Evolutionary conservation across 352 stramenopile genomes (phyloP), one percentile per base, ranked within the genome.

Genomic region (Pythium apleroticum): DNA sequence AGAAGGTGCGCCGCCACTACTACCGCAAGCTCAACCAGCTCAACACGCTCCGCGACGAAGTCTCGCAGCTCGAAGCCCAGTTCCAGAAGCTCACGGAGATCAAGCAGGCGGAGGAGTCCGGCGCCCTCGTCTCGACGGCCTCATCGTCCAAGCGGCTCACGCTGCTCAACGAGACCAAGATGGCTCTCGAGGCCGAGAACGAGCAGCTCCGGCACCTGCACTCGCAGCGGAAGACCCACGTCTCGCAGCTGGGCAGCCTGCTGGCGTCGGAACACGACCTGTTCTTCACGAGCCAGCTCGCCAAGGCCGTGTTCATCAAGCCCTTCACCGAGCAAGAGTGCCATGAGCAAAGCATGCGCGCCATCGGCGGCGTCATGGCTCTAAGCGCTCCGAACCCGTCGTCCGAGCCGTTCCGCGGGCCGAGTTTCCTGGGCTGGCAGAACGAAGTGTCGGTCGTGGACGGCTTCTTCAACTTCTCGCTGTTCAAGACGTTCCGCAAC

Each of bases 1-100:
- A 68, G 22, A 77, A 77, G 53, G 71, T 77, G 45, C 67, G 71
- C 3, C 67, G 67, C 20, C 67, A 74, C 67, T 77, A 77, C 71
- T 71, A 77, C 60, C 66, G 67, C 54, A 71, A 73, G 52, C 55
- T 74, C 39, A 57, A 49, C 17, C 55, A 57, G n/a, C 58, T 73
- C 39, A 54, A 62, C 30, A 17, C 66, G 35, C 66, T 73, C 6
- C 66, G 66, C 7, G 39, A 27, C 46, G 61, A 68, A 37, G 61
- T 66, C 25, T 27, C 61, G 27, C 53, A 66, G 60, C 66, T 73
- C n/a, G 66, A 73, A 33, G 17, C 20, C 37, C 41, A 66, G 12
- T 63, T 64, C 46, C 37, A 66, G n/a, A 19, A 27, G 8, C 56
- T 73, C 22, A 24, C 52, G n/a, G 33, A 52, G 22, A 52, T 45